phyloP scores from a whole-genome alignment of 1,284 basidiomycete species.

The Moniliophthora roreri region DNA sequence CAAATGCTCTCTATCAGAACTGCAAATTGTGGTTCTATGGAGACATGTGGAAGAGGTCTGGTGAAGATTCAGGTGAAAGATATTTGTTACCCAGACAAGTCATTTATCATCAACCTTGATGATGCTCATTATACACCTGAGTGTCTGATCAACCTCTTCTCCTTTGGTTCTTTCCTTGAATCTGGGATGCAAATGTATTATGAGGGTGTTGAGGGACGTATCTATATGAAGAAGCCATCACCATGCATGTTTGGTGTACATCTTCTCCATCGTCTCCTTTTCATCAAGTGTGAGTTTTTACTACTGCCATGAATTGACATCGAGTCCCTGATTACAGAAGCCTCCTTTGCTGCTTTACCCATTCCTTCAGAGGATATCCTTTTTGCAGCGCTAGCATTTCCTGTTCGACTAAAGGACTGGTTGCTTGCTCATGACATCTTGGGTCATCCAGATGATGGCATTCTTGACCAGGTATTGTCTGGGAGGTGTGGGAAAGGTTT shows the following conservation, averaged over 20 bases:
- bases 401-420: too few relatives aligned
- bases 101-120: neutral
- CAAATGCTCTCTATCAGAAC: neutral
- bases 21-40: neutral
- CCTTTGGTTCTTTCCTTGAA: neutral
- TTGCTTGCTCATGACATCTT: too few relatives aligned
- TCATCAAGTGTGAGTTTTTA: neutral
- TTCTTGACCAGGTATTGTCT: neutral
- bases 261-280: neutral
- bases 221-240: neutral
- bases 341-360: too few relatives aligned
- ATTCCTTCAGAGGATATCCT: too few relatives aligned
- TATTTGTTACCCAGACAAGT: neutral
- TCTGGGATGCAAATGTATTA: conserved; percentile 1
- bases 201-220: neutral
- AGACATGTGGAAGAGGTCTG: neutral
- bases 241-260: neutral
- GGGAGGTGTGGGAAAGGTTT: neutral
- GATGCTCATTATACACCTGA: neutral
- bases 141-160: neutral
- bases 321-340: too few relatives aligned
- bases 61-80: neutral
- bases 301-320: neutral
- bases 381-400: too few relatives aligned
- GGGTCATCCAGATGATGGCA: too few relatives aligned